These are phyloP conservation scores for Artemisia annua DNA, from an alignment of 129 eudicot species.

Conservation along the genomic window DNA sequence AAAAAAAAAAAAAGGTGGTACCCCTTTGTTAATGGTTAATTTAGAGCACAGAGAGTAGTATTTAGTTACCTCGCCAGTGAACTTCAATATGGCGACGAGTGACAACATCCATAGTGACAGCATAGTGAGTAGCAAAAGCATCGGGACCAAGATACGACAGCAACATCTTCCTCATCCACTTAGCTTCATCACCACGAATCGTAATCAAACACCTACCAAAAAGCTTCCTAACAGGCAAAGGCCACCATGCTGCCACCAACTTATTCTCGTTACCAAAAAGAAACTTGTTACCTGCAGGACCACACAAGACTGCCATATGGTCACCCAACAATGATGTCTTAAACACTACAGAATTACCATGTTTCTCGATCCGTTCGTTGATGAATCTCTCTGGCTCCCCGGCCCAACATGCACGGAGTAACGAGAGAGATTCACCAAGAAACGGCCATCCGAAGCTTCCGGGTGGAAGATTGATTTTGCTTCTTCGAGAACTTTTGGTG, in stretches of 20 bases:
- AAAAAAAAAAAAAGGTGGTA: no score
- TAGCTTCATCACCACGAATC: conserved; percentile 43
- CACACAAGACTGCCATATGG: conserved; percentile 43
- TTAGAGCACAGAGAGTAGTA: no score
- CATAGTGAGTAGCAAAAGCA: conserved; percentile 42
- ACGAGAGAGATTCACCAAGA: conserved; percentile 37
- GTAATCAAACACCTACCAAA: conserved; percentile 41
- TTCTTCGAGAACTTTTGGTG: neutral
- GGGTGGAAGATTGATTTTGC: conserved; percentile 36
- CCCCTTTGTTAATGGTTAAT: no score
- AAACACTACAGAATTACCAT: conserved; percentile 39
- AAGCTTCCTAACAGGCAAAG: conserved; percentile 45
- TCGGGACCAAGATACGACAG: conserved; percentile 48
- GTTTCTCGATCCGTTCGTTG: conserved; percentile 20
- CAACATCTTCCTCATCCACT: conserved; percentile 53
- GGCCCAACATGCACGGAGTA: conserved; percentile 20
- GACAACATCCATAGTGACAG: conserved; percentile 45
- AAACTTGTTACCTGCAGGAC: conserved; percentile 56
- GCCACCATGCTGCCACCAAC: conserved; percentile 62
- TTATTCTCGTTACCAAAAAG: conserved; percentile 61
- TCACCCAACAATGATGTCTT: conserved; percentile 52
- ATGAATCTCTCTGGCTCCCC: conserved; percentile 40
- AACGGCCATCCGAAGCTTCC: conserved; percentile 55
- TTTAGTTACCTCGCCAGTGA: conserved; percentile 53
- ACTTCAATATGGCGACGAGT: conserved; percentile 46